Evolutionary conservation across 495 filamentous ascomycete species (phyloP).

Genomic region (Talaromyces wortmannii): DNA sequence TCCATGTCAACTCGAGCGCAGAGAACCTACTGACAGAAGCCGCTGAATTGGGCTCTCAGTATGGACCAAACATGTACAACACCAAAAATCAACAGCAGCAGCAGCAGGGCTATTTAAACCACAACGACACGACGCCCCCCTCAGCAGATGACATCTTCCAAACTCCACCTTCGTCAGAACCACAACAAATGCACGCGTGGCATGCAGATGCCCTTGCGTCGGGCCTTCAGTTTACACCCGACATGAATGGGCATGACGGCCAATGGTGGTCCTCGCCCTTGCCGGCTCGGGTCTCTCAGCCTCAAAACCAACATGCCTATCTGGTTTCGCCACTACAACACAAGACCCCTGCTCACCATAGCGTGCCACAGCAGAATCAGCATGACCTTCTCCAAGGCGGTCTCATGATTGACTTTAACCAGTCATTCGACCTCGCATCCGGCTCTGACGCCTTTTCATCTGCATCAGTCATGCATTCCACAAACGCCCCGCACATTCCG

Average conservation of each 20-base stretch:
- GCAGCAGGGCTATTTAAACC: slow-evolving; percentile 27
- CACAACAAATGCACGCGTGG: slow-evolving; percentile 38
- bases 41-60: slow-evolving; percentile 29
- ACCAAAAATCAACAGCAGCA: slow-evolving; percentile 32
- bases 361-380: slow-evolving; percentile 11
- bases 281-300: slow-evolving; percentile 27
- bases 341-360: neutral
- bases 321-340: slow-evolving; percentile 8
- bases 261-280: slow-evolving; percentile 39
- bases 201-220: slow-evolving; percentile 35
- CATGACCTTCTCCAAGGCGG: slow-evolving; percentile 36
- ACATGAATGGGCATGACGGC: slow-evolving; percentile 29
- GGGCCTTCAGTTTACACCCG: slow-evolving; percentile 32
- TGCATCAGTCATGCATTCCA: slow-evolving; percentile 18
- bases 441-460: slow-evolving; percentile 20
- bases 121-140: slow-evolving; percentile 32
- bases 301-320: slow-evolving; percentile 24
- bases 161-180: slow-evolving; percentile 37
- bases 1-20: slow-evolving; percentile 3
- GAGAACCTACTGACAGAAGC: slow-evolving; percentile 14
- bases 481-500: slow-evolving; percentile 12
- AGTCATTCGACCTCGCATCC: slow-evolving; percentile 28
- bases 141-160: slow-evolving; percentile 38
- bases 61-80: slow-evolving; percentile 24
- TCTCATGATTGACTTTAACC: slow-evolving; percentile 40